Conservation (phyloP, 306 rosid genomes). For the Boehmeria nivea region DNA sequence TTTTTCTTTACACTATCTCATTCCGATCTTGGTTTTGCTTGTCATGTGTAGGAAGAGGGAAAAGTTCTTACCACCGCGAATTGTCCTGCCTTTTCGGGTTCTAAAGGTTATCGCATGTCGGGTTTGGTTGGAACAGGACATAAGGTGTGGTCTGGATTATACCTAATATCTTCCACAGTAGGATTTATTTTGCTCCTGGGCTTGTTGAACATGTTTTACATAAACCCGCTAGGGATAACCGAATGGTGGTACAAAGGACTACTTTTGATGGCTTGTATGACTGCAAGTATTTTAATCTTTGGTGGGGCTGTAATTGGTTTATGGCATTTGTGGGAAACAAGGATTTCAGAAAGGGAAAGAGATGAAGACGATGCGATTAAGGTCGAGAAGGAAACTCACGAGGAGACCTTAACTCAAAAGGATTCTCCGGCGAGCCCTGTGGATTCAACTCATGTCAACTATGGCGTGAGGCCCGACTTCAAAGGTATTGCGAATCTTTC, state of each 20-base stretch:
- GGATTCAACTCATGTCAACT: constrained; percentile 31
- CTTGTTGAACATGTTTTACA: constrained; percentile 50
- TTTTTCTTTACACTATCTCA: neutral
- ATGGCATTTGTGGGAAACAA: constrained; percentile 70
- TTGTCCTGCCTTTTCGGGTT: constrained; percentile 37
- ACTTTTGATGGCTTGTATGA: constrained; percentile 56
- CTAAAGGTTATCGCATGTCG: constrained; percentile 51
- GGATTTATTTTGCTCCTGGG: constrained; percentile 52
- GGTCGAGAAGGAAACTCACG: constrained; percentile 24
- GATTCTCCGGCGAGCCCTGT: constrained; percentile 20
- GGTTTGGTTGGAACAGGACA: constrained; percentile 80
- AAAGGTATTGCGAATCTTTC: constrained; percentile 38
- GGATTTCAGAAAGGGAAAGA: constrained; percentile 22
- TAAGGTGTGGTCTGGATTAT: constrained; percentile 73
- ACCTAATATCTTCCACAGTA: constrained; percentile 53
- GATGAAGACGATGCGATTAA: constrained; percentile 13
- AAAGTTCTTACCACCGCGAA: constrained; percentile 25
- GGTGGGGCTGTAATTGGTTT: constrained; percentile 67
- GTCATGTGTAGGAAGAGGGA: constrained; percentile 68
- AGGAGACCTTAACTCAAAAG: constrained; percentile 18
- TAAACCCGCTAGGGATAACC: constrained; percentile 45
- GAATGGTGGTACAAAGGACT: constrained; percentile 89
- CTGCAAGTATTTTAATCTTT: constrained; percentile 55
- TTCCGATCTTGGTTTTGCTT: constrained; percentile 19
- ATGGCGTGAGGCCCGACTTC: constrained; percentile 79